These are phyloP conservation scores for Pseudonitzschia multistriata DNA, from an alignment of 108 stramenopile genomes.

Conservation along the genomic window DNA sequence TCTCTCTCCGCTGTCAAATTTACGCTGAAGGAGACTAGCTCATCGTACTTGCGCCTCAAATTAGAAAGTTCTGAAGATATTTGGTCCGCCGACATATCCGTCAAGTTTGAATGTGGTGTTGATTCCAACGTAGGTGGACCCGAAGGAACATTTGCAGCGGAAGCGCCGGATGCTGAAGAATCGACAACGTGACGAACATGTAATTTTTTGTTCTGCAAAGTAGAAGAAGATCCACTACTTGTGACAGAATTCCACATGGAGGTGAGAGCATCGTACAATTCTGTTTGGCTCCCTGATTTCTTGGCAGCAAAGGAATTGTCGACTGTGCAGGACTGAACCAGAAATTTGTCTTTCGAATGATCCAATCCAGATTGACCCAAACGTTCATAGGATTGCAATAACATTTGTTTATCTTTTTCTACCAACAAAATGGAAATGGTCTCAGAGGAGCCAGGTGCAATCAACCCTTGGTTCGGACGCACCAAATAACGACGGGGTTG, in stretches of 20 bases:
- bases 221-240: constrained; percentile 20
- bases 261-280: constrained; percentile 73
- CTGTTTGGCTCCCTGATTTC: constrained; percentile 39
- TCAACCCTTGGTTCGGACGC: constrained; percentile 89
- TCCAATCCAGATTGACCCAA: constrained; percentile 90
- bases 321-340: constrained; percentile 76
- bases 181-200: constrained; percentile 77
- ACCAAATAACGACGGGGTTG: constrained; percentile 90
- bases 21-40: constrained; percentile 88
- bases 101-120: constrained; percentile 32
- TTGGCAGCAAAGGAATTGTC: constrained; percentile 49
- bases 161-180: constrained; percentile 1
- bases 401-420: constrained; percentile 82
- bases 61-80: constrained; percentile 61
- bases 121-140: constrained; percentile 26
- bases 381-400: constrained; percentile 80
- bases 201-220: constrained; percentile 77
- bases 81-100: constrained; percentile 79
- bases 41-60: constrained; percentile 91
- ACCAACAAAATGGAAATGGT: constrained; percentile 81
- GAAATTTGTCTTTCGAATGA: constrained; percentile 90
- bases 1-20: constrained; percentile 93
- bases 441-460: constrained; percentile 72
- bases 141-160: neutral
- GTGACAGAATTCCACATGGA: constrained; percentile 79